Evolutionary conservation across 768 basidiomycete genomes (phyloP), one percentile per base, ranked within the genome.

Genomic region (Podaxis sp.): DNA sequence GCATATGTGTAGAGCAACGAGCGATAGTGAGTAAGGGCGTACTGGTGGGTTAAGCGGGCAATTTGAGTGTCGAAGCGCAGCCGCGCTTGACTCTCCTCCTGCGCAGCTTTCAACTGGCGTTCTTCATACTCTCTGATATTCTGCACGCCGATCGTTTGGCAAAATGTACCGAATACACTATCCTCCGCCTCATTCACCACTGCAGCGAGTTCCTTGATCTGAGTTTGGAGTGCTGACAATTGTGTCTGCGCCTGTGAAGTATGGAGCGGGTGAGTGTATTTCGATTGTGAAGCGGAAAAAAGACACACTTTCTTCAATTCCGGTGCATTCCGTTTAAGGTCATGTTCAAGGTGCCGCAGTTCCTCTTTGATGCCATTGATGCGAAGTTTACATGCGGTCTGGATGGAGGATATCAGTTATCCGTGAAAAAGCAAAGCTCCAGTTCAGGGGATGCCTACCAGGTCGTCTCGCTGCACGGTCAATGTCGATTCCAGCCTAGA

Each of bases 111-210:
- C 32, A 98, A 77, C 68, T 96, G 93, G 21, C 90, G 85, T 69
- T 93, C 90, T 73, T 98, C 96, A 70, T 95, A 99, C 66, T 95
- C 93, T 27, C 95, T 85, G 63, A 99, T 93, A 72, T 87, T 87
- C 14, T 75, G 71, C 5, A 97, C 88, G 9, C 85, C 82, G 64
- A 98, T 94, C 65, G 85, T 82, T 38, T 73, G 70, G 69, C 95
- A 98, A 75, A 99, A 98, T 2, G 74, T 71, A 1, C 72, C 76
- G 68, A 95, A 98, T 11, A 95, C 75, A 2, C 76, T 76, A 67
- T 93, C 91, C 69, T 98, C 97, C 0, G 91, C 93, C 5, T 76
- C 78, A 64, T 94, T 81, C 66, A 98, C 79, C 3, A 80, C 78
- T 3, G 74, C 70, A 18, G 81, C 74, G 21, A 95, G 74, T 18